A percentile compares a stretch with the other conserved stretches of the same genome.
These are phyloP conservation scores for Globisporangium nagaii DNA, from an alignment of 352 stramenopile species.

Conservation along the genomic window DNA sequence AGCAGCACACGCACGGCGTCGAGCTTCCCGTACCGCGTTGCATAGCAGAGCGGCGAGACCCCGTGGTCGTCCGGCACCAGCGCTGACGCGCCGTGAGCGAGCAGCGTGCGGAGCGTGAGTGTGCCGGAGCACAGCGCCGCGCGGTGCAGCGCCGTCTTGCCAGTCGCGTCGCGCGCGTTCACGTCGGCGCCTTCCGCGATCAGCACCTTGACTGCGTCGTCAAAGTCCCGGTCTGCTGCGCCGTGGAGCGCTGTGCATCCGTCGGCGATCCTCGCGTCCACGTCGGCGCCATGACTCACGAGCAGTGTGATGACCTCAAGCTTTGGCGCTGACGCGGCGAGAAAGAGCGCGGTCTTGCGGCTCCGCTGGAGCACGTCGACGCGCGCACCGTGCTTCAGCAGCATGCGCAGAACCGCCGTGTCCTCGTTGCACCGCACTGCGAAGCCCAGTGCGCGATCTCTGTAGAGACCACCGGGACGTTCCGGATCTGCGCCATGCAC, in stretches of 20 bases:
- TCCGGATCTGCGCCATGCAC: not conserved
- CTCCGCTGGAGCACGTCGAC: not conserved
- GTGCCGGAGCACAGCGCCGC: not conserved
- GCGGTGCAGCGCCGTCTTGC: not conserved
- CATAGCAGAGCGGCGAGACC: not conserved
- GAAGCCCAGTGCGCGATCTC: not conserved
- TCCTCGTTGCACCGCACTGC: not conserved
- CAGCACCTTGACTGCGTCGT: not conserved
- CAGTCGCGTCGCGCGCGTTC: not conserved
- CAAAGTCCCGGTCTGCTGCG: not conserved
- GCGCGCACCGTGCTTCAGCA: not conserved
- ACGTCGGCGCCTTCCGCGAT: not conserved
- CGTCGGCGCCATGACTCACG: not conserved
- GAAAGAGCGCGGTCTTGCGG: not conserved
- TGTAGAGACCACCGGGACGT: not conserved
- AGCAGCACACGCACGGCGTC: not conserved
- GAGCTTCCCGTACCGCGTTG: not conserved
- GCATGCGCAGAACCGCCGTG: not conserved
- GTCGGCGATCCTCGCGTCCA: not conserved
- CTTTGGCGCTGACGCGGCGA: not conserved
- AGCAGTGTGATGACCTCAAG: not conserved
- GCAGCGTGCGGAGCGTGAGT: not conserved
- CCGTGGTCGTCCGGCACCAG: not conserved
- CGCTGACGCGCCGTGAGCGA: not conserved
- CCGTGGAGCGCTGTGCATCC: not conserved